Percentiles rank a stretch among this genome's conserved stretches.
These are phyloP conservation scores for Volutella citrinella DNA, from an alignment of 2,329 filamentous ascomycete genomes.

Conservation along the genomic window DNA sequence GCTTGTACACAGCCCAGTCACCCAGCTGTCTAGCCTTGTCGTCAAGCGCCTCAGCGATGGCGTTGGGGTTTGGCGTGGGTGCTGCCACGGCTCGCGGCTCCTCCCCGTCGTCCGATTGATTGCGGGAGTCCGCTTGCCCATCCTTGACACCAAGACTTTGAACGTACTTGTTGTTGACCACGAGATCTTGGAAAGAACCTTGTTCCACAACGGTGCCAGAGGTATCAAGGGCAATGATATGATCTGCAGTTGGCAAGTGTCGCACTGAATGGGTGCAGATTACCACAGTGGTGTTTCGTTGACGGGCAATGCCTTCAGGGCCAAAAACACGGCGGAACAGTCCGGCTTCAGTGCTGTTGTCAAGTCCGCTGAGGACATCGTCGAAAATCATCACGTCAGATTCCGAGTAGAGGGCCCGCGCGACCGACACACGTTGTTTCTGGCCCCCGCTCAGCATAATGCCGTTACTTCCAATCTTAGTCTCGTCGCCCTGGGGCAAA, in stretches of 20 bases:
- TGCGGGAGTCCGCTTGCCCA: slow-evolving; percentile 4
- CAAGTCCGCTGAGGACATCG: slow-evolving; percentile 43
- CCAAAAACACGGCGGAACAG: slow-evolving; percentile 44
- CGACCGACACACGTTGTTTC: slow-evolving; percentile 35
- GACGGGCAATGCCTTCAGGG: slow-evolving; percentile 35
- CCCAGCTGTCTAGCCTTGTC: slow-evolving; percentile 28
- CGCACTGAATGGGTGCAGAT: slow-evolving; percentile 34
- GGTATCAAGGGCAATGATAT: slow-evolving; percentile 43
- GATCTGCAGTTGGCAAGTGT: slow-evolving; percentile 36
- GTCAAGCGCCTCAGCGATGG: slow-evolving; percentile 6
- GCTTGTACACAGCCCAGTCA: slow-evolving; percentile 31
- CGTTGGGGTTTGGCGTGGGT: neutral
- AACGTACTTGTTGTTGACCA: slow-evolving; percentile 35
- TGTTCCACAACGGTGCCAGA: slow-evolving; percentile 43
- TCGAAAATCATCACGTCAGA: slow-evolving; percentile 42
- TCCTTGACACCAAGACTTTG: slow-evolving; percentile 33
- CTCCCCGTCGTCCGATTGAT: neutral
- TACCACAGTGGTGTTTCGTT: slow-evolving; percentile 37
- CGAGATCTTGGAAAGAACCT: slow-evolving; percentile 24
- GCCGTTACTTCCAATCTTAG: slow-evolving; percentile 38
- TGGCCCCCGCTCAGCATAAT: slow-evolving; percentile 43
- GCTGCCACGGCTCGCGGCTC: neutral
- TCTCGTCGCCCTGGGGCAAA: slow-evolving; percentile 34
- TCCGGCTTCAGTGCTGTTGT: slow-evolving; percentile 40
- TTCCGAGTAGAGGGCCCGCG: slow-evolving; percentile 42